phyloP scores from a whole-genome alignment of 805 yeast species.

The Saturnispora kantuleensis region DNA sequence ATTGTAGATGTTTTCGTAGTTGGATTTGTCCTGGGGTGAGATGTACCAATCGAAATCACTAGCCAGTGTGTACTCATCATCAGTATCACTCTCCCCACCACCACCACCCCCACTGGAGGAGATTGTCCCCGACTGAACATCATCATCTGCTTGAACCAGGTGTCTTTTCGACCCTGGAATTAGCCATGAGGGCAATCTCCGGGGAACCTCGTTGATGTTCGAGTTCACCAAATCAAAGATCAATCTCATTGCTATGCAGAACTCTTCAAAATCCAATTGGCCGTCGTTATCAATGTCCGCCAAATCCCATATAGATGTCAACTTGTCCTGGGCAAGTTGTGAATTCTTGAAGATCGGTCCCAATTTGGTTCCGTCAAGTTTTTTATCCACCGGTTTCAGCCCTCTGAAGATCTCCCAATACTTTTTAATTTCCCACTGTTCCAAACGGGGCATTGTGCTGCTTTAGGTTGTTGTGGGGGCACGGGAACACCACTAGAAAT shows the following conservation, averaged over 20 bases:
- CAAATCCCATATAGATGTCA: slow-evolving; percentile 81
- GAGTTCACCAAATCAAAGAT: slow-evolving; percentile 88
- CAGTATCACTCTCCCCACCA: slow-evolving; percentile 37
- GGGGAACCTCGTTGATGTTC: slow-evolving; percentile 46
- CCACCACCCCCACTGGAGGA: slow-evolving; percentile 22
- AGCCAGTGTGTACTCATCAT: slow-evolving; percentile 53
- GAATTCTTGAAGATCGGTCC: slow-evolving; percentile 84
- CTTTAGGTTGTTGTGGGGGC: not conserved
- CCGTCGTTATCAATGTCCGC: slow-evolving; percentile 94
- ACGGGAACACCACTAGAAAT: no score
- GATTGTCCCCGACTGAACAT: slow-evolving; percentile 31
- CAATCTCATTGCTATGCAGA: slow-evolving; percentile 93
- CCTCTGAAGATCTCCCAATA: slow-evolving; percentile 98
- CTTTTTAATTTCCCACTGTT: slow-evolving; percentile 92
- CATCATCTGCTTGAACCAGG: slow-evolving; percentile 73
- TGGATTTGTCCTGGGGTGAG: slow-evolving; percentile 72
- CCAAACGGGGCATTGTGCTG: slow-evolving; percentile 48
- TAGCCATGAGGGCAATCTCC: slow-evolving; percentile 78
- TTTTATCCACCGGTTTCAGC: slow-evolving; percentile 69
- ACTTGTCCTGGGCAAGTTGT: slow-evolving; percentile 63
- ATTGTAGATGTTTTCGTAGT: slow-evolving; percentile 70
- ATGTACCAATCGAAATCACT: slow-evolving; percentile 93
- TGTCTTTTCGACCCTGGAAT: slow-evolving; percentile 85
- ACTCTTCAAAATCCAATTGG: slow-evolving; percentile 88
- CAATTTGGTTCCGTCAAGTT: slow-evolving; percentile 76